Evolutionary conservation across 129 eudicot genomes (phyloP).

Genomic region (Apium graveolens): DNA sequence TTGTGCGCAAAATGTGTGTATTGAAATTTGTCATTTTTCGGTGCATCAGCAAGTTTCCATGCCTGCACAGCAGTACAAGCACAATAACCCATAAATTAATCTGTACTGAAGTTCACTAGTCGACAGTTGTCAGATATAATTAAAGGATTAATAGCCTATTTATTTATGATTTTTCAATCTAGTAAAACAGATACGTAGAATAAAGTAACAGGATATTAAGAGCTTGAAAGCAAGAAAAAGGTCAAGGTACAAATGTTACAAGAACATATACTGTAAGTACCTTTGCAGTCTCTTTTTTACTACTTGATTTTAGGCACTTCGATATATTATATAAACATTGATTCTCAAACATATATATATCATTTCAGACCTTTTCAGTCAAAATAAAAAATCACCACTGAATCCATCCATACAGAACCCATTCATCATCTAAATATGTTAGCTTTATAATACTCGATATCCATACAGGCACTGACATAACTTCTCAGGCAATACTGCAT

Average conservation of each 20-base stretch:
- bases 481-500: background rate
- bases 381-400: background rate
- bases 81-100: slow-evolving; percentile 2
- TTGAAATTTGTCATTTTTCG: slow-evolving; percentile 72
- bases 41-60: slow-evolving; percentile 74
- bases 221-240: background rate
- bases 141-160: background rate
- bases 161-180: background rate
- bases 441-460: background rate
- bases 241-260: background rate
- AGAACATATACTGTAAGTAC: background rate
- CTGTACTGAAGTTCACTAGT: background rate
- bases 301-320: background rate
- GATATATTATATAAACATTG: background rate
- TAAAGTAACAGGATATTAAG: background rate
- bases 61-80: slow-evolving; percentile 42
- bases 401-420: too few relatives aligned
- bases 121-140: background rate
- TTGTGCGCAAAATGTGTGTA: slow-evolving; percentile 89
- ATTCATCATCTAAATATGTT: background rate
- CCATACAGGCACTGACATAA: background rate
- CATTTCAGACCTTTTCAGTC: background rate
- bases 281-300: background rate
- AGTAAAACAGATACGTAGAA: background rate
- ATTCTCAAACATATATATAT: background rate